Base-by-base conservation (phyloP, 148 eudicot genomes). In the Polygonum maritimum region DNA sequence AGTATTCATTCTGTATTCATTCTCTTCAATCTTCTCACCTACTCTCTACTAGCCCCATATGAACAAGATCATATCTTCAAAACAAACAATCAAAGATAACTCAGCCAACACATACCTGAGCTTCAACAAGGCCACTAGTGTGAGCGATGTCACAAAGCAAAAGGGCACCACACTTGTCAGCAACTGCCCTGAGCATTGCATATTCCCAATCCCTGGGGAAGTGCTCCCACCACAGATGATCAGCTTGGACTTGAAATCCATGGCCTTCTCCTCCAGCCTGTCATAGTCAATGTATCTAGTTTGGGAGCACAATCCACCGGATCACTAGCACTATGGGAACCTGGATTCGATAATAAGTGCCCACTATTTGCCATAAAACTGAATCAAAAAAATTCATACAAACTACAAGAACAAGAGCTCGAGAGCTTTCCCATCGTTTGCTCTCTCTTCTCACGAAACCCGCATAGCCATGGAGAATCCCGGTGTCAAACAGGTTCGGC, bases 131-230 rank as follows among this genome's bases (percentile, higher is more conserved):
- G 41, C 98, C 98, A 86, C 97, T 92, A 39, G 90, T 92, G 75
- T 95, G 98, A 75, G 98, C 97, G 97, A 95, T 95, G 78, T 95
- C 97, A 82, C 97, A 92, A 0, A 95, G 87, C 91, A 95, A 87
- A 70, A 90, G 83, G 0, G 98, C 96, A 0, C 96, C 97, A 76
- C 85, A 79, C 80, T 92, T 95, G 54, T 95, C 97, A 45, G 96
- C 96, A 78, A 95, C 74, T 15, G 83, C 77, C 69, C 88, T 84
- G 72, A 94, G 83, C 75, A 78, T 80, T 2, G 83, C 82, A 79
- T 95, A 92, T 76, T 95, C 98, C 97, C 97, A 95, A 71, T 92
- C 92, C 79, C 98, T 87, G 16, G 98, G 96, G 45, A 90, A 6
- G 97, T 92, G 82, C 96, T 95, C 13, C 97, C 97, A 11, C 98